Evolutionary conservation across 1,284 basidiomycete species (phyloP), one percentile per base, ranked within the genome.

Genomic region (Rhizoctonia solani): DNA sequence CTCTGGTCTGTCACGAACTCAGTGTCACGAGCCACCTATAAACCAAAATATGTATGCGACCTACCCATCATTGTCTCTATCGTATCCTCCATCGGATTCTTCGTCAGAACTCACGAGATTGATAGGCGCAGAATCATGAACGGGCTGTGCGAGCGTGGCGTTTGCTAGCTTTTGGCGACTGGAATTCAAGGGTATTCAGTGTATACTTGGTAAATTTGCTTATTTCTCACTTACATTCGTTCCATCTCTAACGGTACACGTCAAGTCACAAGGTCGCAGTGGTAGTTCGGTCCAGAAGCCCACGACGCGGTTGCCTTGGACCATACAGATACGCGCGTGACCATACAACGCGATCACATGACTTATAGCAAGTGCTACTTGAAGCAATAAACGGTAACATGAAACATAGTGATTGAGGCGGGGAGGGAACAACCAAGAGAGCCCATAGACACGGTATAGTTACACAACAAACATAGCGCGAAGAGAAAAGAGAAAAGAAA

Each of bases 131-230:
- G 42, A n/a, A 37, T 59, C 56, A 21, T 44, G 56, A 41, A 42
- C 25, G 14, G 44, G 34, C 9, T 25, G 25, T n/a, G 21, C 8
- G 1, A n/a, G 13, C 4, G 44, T 49, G 25, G 44, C 56, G 27
- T 25, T 44, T 2, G 56, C 56, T 19, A 59, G 16, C 56, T 59
- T 59, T 32, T 59, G 56, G 49, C 56, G 56, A 3, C 56, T 59
- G 27, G 3, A 41, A 6, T 39, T 55, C 9, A 19, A 9, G 16
- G 8, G 37, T 39, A 8, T 8, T 39, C 37, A 39, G 37, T 8
- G 37, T 16, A 39, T 39, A 39, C 37, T 8, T 39, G 37, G 16
- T 8, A 8, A 39, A 39, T 16, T 8, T 39, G 37, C 16, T 16
- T 5, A 25, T 4, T 3, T n/a, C n/a, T n/a, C n/a, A 59, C 56